These are phyloP conservation scores for Pichiaceae sp. DNA, from an alignment of 1,139 yeast species.

Conservation along the genomic window DNA sequence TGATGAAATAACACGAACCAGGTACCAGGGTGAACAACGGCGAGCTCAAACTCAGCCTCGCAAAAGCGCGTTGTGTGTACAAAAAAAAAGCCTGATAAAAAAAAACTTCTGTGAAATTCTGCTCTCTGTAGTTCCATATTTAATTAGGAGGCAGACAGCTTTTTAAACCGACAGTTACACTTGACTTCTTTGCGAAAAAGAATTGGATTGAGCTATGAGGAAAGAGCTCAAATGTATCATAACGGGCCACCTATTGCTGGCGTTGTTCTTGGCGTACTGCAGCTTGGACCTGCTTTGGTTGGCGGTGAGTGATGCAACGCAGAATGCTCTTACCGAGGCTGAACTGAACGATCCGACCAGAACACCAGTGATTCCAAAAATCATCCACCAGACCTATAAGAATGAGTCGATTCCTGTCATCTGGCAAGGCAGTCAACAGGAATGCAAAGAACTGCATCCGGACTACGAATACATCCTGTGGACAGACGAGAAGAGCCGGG, in stretches of 20 bases:
- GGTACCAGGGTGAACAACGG: too few species aligned
- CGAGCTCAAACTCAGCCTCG: too few species aligned
- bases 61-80: too few species aligned
- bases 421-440: slow-evolving; percentile 74
- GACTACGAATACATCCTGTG: slow-evolving; percentile 82
- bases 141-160: too few species aligned
- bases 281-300: slow-evolving; percentile 71
- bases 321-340: slow-evolving; percentile 50
- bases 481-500: slow-evolving; percentile 82
- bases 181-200: too few species aligned
- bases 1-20: too few species aligned
- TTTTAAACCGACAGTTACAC: too few species aligned
- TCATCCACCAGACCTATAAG: slow-evolving; percentile 90
- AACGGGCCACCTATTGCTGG: slow-evolving; percentile 46
- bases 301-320: slow-evolving; percentile 61
- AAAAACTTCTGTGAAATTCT: too few species aligned
- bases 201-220: too few species aligned
- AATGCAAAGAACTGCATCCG: slow-evolving; percentile 71
- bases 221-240: slow-evolving; percentile 55
- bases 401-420: slow-evolving; percentile 66
- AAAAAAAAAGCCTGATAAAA: too few species aligned
- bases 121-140: too few species aligned
- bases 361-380: slow-evolving; percentile 66
- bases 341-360: slow-evolving; percentile 35
- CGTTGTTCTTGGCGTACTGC: slow-evolving; percentile 50